Conservation (phyloP, 208 protist species). For the Trypanosoma mega region DNA sequence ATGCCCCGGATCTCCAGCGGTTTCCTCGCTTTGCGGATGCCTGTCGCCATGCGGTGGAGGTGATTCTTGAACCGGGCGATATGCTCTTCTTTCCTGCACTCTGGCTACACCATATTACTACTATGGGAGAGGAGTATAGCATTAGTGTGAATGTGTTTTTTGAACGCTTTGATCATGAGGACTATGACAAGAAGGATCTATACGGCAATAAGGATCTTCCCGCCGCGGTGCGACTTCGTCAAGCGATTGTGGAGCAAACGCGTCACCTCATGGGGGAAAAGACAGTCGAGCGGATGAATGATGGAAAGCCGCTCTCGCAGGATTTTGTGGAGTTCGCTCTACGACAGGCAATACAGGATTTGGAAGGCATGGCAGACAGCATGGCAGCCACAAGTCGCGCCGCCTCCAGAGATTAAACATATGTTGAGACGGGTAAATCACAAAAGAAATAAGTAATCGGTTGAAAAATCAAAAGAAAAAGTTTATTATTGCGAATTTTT, state of each 20-base stretch:
- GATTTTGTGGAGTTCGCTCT: conserved; percentile 81
- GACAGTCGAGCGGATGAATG: conserved; percentile 10
- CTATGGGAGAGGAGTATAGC: conserved; percentile 50
- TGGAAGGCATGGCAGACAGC: conserved; percentile 45
- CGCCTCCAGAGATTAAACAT: neutral
- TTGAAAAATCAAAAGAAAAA: no score
- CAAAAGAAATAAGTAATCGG: no score
- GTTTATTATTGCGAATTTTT: no score
- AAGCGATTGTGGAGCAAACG: conserved; percentile 36
- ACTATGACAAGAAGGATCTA: conserved; percentile 85
- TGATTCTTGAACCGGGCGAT: conserved; percentile 87
- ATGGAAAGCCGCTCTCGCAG: conserved; percentile 20
- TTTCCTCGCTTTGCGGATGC: conserved; percentile 86
- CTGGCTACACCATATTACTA: conserved; percentile 93
- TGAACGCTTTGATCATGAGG: conserved; percentile 51
- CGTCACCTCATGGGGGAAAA: conserved; percentile 25
- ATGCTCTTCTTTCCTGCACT: conserved; percentile 92
- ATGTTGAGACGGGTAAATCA: neutral
- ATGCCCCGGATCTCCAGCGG: conserved; percentile 62
- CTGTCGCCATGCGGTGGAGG: conserved; percentile 62
- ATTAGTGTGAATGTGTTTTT: conserved; percentile 91
- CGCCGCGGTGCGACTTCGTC: conserved; percentile 42
- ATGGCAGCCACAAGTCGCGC: conserved; percentile 26
- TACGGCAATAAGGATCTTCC: conserved; percentile 91
- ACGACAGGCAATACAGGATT: conserved; percentile 78